A percentile compares a stretch with the other conserved stretches of the same genome.
phyloP scores from a whole-genome alignment of 345 rosid genomes.

The Eucalyptus grandis region DNA sequence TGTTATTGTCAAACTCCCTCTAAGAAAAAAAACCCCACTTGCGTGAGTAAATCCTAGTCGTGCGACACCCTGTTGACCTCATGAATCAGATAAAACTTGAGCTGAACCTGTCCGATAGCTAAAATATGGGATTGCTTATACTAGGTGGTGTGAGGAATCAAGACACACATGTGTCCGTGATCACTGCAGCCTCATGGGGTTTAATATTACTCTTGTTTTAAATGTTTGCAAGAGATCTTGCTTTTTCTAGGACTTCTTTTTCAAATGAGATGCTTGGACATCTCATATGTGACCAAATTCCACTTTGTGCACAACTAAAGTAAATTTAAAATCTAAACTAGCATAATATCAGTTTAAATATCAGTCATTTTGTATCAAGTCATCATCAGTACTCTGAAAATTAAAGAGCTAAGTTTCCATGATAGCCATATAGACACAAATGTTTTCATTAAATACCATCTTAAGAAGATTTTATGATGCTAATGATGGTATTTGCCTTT shows the following conservation, averaged over 20 bases:
- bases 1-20: background rate
- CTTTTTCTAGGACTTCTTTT: background rate
- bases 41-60: background rate
- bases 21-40: background rate
- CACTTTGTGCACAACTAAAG: background rate
- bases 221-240: background rate
- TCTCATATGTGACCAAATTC: background rate
- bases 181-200: background rate
- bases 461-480: background rate
- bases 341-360: background rate
- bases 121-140: background rate
- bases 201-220: background rate
- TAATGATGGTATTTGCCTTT: background rate
- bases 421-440: background rate
- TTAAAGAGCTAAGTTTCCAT: background rate
- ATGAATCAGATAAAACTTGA: background rate
- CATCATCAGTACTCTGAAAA: background rate
- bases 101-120: background rate
- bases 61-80: background rate
- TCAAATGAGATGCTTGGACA: background rate
- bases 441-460: background rate
- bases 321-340: background rate
- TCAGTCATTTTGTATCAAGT: background rate
- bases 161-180: background rate
- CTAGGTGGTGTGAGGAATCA: background rate